Evolutionary conservation across 2,329 filamentous ascomycete genomes (phyloP).

Genomic region (Aphanoascus verrucosus): DNA sequence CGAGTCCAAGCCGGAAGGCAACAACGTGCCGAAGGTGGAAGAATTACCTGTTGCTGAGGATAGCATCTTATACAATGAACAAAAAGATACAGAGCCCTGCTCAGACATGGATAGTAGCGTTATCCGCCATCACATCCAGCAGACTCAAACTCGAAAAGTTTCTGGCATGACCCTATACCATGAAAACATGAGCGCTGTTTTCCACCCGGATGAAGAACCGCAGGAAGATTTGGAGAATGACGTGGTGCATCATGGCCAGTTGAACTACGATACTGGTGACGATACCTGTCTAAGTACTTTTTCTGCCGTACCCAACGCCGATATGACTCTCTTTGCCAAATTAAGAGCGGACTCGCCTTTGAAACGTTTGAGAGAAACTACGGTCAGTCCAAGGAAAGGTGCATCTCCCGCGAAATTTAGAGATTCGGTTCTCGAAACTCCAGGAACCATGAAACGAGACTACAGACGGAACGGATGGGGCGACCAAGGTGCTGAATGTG

Average conservation of each 20-base stretch:
- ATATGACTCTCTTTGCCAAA: conserved; percentile 72
- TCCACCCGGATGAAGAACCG: conserved; percentile 22
- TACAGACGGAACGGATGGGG: conserved; percentile 24
- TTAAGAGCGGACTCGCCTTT: conserved; percentile 53
- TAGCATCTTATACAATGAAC: neutral
- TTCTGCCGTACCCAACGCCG: conserved; percentile 65
- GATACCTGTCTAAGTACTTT: conserved; percentile 63
- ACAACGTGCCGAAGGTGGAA: neutral
- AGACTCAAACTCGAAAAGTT: conserved; percentile 18
- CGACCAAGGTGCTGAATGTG: conserved; percentile 24
- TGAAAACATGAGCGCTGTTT: conserved; percentile 36
- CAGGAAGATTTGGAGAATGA: conserved; percentile 19
- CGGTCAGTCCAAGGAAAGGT: conserved; percentile 36
- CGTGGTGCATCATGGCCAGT: conserved; percentile 17
- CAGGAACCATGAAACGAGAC: conserved; percentile 38
- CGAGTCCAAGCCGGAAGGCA: conserved; percentile 1
- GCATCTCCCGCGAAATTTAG: conserved; percentile 15
- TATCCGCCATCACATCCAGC: conserved; percentile 5
- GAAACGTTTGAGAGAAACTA: conserved; percentile 36
- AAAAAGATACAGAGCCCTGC: neutral
- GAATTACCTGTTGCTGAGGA: neutral
- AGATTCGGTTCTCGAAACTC: conserved; percentile 31
- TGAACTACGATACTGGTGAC: conserved; percentile 28
- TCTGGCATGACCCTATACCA: conserved; percentile 30
- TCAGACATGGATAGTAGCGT: conserved; percentile 13